A percentile compares a stretch with the other conserved stretches of the same genome.
phyloP scores from a whole-genome alignment of 2,329 filamentous ascomycete genomes.

The Uncinocarpus reesii region DNA sequence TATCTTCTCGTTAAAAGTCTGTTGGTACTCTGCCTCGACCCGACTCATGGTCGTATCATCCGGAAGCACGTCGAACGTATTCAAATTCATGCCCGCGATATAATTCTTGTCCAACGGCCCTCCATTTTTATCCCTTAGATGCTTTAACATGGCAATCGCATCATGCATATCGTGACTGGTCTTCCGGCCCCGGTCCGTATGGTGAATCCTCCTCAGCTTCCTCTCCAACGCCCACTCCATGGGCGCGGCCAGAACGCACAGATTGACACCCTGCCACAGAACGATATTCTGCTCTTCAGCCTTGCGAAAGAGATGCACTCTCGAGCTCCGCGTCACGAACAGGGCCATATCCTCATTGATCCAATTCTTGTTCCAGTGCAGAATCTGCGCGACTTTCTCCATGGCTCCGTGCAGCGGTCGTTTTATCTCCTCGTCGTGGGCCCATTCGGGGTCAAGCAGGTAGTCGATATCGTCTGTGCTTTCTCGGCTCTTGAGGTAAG shows the following conservation, averaged over 20 bases:
- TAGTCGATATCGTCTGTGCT: constrained; percentile 28
- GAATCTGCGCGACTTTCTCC: constrained; percentile 18
- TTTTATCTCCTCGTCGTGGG: constrained; percentile 26
- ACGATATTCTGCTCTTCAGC: constrained; percentile 27
- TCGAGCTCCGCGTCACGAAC: constrained; percentile 22
- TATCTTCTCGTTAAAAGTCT: constrained; percentile 20
- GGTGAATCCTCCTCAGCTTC: constrained; percentile 27
- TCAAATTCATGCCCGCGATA: constrained; percentile 23
- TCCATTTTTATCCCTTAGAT: constrained; percentile 19
- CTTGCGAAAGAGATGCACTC: constrained; percentile 22
- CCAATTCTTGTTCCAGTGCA: constrained; percentile 23
- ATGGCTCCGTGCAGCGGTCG: constrained; percentile 22
- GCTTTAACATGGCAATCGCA: constrained; percentile 24
- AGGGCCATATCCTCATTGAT: constrained; percentile 27
- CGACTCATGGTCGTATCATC: constrained; percentile 23
- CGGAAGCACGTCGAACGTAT: constrained; percentile 24
- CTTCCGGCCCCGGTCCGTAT: constrained; percentile 19
- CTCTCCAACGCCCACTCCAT: constrained; percentile 29
- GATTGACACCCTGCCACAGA: constrained; percentile 23
- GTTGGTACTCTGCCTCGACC: constrained; percentile 24
- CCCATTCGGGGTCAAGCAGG: constrained; percentile 27
- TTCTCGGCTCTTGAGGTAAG: constrained; percentile 25
- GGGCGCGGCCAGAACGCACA: constrained; percentile 26
- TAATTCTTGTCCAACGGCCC: constrained; percentile 22
- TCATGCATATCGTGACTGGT: constrained; percentile 24